Evolutionary conservation across 2,329 filamentous ascomycete genomes (phyloP), one percentile per base, ranked within the genome.

Genomic region (Pseudocercospora pini-densiflorae): DNA sequence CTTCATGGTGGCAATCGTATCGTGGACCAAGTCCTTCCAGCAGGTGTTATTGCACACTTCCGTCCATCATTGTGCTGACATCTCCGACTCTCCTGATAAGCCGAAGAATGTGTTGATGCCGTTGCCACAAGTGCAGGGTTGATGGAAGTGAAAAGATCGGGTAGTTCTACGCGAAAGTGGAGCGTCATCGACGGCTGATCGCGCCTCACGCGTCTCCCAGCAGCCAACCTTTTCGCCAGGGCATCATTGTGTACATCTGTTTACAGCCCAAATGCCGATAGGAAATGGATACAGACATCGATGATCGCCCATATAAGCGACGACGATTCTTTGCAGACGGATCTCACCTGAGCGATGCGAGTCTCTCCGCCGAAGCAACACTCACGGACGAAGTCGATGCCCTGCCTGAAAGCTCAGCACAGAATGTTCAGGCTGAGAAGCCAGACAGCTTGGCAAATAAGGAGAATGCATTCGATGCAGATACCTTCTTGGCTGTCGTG

Each of bases 281-380:
- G 29, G 43, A 1, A 21, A 59, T 58, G 51, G 23, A 43, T 10
- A 68, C 70, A 68, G 79, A 81, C 67, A 74, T 84, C 54, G 82
- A 87, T 59, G 81, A 86, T 53, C 79, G 85, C 21, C 88, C 88
- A 4, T 77, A 78, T 24, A 90, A 90, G 78, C 89, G 88, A 77
- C 82, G 86, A 67, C 85, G 88, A 29, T 89, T 89, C 78, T 90
- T 90, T 71, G 80, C 83, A 16, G 83, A 85, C 29, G 77, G 80
- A 6, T 77, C 80, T 10, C 63, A 73, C 9, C 73, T 66, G 55
- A 57, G 71, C 51, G 70, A 76, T 47, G 60, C 67, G 31, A 71
- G 75, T 10, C 70, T 77, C 31, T 69, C 72, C 14, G 63, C 74
- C 24, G 73, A 77, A 54, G 70, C 77, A 2, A 76, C 77, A 21